Base-by-base conservation (phyloP, 352 stramenopile genomes). In the Globisporangium yorkense region DNA sequence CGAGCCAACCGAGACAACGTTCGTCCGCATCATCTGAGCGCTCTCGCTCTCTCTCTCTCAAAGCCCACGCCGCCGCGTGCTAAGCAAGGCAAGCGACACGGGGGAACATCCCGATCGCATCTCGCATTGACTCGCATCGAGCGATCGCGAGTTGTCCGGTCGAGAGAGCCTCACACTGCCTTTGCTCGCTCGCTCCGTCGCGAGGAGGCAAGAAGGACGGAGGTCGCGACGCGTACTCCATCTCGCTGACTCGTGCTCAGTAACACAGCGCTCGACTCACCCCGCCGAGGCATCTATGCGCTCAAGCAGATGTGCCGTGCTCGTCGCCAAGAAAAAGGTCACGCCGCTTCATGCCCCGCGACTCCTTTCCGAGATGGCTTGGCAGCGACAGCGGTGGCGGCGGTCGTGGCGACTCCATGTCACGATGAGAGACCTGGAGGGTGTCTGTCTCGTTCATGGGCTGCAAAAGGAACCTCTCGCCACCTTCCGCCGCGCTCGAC, bases 301-400 rank as follows among this genome's bases (percentile, higher is more conserved):
- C 49, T 33, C 37, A 47, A 20, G 43, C 49, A 43, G 39, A 24
- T 27, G 29, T 33, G 18, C 51, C 27, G 6, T 7, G n/a, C 51
- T 37, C 21, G 13, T 47, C 40, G 51, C 12, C 37, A 43, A 56
- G 35, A 56, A 56, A 56, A 56, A 54, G 49, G 49, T 43, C 49
- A 12, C 31, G 21, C 29, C 37, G 37, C 37, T 43, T 43, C 37
- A 43, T 43, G 37, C 37, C 10, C 37, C 37, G 13, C 16, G 37
- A 18, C 8, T 18, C 33, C 33, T 39, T 12, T 27, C 24, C 37
- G 12, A 18, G 37, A 43, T 43, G 37, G 12, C 37, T 43, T 43
- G 37, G 12, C 18, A 9, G 33, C 12, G 33, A 9, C 12, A 9
- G 33, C 8, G 6, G 33, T 12, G 37, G 37, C 5, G 10, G 37